Evolutionary conservation across 2,329 filamentous ascomycete genomes (phyloP).

Genomic region (Hypoxylon sp.): DNA sequence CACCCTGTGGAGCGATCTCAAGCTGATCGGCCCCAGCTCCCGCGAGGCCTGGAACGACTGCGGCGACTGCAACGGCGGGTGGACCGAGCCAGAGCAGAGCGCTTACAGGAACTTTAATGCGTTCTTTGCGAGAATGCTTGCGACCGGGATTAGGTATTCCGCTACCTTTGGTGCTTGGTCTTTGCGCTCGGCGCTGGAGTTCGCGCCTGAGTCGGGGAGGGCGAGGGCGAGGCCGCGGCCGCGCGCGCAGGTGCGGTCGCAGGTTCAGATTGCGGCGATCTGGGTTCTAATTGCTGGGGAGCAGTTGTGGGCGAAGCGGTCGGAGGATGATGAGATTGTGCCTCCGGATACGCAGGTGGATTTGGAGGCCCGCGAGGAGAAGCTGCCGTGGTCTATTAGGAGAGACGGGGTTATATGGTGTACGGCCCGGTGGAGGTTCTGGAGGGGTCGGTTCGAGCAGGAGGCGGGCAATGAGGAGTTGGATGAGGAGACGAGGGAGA

Average conservation of each 20-base stretch:
- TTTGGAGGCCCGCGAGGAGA: constrained; percentile 9
- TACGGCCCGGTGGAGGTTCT: constrained; percentile 31
- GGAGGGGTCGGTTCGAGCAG: constrained; percentile 24
- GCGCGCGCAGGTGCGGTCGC: background rate
- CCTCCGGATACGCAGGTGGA: background rate
- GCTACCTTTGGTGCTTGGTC: constrained; percentile 16
- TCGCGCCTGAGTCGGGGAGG: background rate
- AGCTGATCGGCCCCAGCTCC: constrained; percentile 31
- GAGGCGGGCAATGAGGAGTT: constrained; percentile 31
- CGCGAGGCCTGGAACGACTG: constrained; percentile 43
- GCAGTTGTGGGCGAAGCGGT: constrained; percentile 12
- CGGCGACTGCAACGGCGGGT: constrained; percentile 38
- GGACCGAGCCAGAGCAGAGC: constrained; percentile 33
- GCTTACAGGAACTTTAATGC: constrained; percentile 42
- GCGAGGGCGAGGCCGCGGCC: background rate
- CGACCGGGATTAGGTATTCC: constrained; percentile 8
- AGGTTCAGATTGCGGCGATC: constrained; percentile 17
- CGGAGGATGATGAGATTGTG: background rate
- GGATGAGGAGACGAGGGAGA: constrained; percentile 19
- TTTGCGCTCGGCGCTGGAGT: constrained; percentile 56
- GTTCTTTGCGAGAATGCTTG: constrained; percentile 38
- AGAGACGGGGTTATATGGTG: constrained; percentile 5
- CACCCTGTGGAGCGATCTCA: constrained; percentile 23
- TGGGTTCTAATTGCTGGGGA: constrained; percentile 33
- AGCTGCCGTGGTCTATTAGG: constrained; percentile 27